phyloP scores from a whole-genome alignment of 2,329 filamentous ascomycete genomes.

The Dothistroma septosporum region DNA sequence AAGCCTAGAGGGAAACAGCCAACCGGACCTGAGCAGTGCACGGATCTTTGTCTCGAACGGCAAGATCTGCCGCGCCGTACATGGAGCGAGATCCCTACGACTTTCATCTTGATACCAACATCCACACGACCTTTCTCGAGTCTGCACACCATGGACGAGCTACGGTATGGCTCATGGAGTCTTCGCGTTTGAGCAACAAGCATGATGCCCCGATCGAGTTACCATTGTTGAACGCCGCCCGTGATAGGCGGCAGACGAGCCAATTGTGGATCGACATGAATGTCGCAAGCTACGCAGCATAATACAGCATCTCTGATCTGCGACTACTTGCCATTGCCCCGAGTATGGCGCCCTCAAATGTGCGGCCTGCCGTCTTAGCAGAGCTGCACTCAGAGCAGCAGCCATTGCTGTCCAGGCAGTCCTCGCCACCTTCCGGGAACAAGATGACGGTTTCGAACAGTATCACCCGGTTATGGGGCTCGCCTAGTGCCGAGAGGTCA shows the following conservation, averaged over 20 bases:
- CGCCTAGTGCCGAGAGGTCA: constrained; percentile 13
- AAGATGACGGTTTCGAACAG: neutral
- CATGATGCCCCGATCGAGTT: neutral
- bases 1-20: neutral
- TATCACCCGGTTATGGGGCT: constrained; percentile 13
- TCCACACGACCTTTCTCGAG: neutral
- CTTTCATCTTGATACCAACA: neutral
- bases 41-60: neutral
- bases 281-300: constrained; percentile 11
- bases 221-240: neutral
- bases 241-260: neutral
- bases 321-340: neutral
- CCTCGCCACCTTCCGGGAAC: neutral
- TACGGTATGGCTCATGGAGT: no score
- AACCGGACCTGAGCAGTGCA: neutral
- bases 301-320: constrained; percentile 2
- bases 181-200: no score
- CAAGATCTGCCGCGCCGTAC: neutral
- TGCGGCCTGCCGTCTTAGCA: neutral
- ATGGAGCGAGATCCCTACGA: neutral
- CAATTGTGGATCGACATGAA: constrained; percentile 1
- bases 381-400: neutral
- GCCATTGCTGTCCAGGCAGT: constrained; percentile 1
- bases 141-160: no score
- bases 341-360: constrained; percentile 5